phyloP scores from a whole-genome alignment of 345 rosid species.

The Limnanthes douglasii region DNA sequence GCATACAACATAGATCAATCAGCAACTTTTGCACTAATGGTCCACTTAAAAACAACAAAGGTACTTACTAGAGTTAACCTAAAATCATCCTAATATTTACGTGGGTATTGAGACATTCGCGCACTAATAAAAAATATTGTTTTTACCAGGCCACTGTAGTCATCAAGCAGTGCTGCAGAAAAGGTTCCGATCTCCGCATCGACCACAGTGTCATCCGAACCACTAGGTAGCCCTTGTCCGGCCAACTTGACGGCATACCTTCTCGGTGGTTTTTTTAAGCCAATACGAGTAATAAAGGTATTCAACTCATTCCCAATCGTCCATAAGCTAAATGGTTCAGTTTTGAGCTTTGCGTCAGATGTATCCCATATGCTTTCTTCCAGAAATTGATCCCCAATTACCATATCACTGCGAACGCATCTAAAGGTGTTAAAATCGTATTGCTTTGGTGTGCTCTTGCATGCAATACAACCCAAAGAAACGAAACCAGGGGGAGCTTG shows the following conservation, averaged over 20 bases:
- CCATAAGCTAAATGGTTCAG: conserved; percentile 87
- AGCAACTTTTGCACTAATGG: background rate
- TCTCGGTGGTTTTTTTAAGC: conserved; percentile 79
- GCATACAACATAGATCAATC: no score
- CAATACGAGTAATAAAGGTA: conserved; percentile 70
- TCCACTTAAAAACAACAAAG: background rate
- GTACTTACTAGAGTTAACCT: background rate
- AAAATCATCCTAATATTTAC: no score
- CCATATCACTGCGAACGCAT: conserved; percentile 83
- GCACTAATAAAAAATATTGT: no score
- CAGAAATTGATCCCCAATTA: conserved; percentile 60
- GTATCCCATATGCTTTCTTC: conserved; percentile 95
- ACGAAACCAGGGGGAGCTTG: conserved; percentile 93
- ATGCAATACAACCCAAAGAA: conserved; percentile 82
- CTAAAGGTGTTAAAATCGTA: conserved; percentile 44
- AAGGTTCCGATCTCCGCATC: conserved; percentile 66
- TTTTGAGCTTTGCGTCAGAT: conserved; percentile 37
- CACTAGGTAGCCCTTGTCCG: conserved; percentile 37
- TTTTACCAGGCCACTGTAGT: conserved; percentile 93
- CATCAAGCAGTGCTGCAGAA: conserved; percentile 89
- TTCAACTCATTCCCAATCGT: conserved; percentile 55
- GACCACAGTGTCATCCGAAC: conserved; percentile 60
- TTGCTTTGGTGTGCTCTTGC: conserved; percentile 58
- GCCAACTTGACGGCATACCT: conserved; percentile 89
- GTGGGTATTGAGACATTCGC: no score